phyloP scores from a whole-genome alignment of 768 basidiomycete genomes.

The Suillus discolor region DNA sequence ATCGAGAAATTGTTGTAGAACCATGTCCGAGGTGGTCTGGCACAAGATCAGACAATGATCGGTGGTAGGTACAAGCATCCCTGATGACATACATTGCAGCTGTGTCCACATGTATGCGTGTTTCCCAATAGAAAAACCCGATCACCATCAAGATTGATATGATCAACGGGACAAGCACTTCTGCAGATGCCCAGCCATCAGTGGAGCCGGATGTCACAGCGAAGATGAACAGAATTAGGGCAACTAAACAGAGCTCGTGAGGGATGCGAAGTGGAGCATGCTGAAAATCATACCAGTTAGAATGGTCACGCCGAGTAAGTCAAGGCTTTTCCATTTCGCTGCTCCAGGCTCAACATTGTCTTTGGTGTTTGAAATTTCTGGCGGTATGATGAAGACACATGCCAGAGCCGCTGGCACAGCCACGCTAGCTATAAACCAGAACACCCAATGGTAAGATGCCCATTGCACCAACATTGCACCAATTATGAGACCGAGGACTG shows the following conservation, averaged over 20 bases:
- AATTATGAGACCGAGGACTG: constrained; percentile 45
- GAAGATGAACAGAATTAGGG: constrained; percentile 40
- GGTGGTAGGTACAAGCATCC: background rate
- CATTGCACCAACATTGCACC: constrained; percentile 46
- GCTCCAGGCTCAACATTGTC: background rate
- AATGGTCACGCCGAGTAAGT: constrained; percentile 40
- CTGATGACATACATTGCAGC: constrained; percentile 44
- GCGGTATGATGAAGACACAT: constrained; percentile 39
- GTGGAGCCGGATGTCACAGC: constrained; percentile 49
- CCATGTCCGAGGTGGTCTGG: constrained; percentile 47
- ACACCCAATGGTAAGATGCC: constrained; percentile 51
- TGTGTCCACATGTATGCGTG: constrained; percentile 36
- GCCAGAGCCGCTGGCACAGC: constrained; percentile 33
- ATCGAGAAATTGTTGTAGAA: constrained; percentile 43
- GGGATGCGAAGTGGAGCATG: background rate
- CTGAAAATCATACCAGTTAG: constrained; percentile 34
- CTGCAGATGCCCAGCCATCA: constrained; percentile 49
- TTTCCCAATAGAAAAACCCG: constrained; percentile 56
- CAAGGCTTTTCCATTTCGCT: constrained; percentile 35
- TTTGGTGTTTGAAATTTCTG: constrained; percentile 14
- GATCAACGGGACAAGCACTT: constrained; percentile 48
- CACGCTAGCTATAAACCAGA: constrained; percentile 48
- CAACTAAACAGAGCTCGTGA: constrained; percentile 17
- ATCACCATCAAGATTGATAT: constrained; percentile 42
- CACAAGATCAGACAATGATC: background rate